phyloP scores from a whole-genome alignment of 768 basidiomycete species.

The Termitomyces sp. region DNA sequence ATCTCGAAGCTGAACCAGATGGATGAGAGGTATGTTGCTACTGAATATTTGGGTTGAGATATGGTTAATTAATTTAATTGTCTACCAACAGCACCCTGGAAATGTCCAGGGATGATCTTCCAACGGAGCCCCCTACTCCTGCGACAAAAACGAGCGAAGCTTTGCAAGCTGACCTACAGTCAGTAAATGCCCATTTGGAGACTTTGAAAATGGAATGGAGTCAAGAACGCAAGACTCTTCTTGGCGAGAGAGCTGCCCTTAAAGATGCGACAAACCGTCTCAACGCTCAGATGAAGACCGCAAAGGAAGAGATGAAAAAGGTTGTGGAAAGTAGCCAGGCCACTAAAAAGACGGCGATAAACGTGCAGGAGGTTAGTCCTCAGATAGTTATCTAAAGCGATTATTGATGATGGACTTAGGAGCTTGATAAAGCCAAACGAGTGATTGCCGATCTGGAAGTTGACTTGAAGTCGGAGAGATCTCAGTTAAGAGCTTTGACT shows the following conservation, averaged over 20 bases:
- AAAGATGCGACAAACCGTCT: constrained; percentile 67
- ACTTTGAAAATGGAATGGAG: constrained; percentile 67
- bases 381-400: not conserved
- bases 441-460: constrained; percentile 65
- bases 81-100: constrained; percentile 44
- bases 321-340: constrained; percentile 47
- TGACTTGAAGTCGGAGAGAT: constrained; percentile 66
- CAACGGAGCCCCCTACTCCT: constrained; percentile 60
- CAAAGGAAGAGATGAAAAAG: constrained; percentile 52
- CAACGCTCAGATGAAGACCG: constrained; percentile 51
- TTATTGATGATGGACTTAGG: constrained; percentile 37
- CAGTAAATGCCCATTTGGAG: constrained; percentile 59
- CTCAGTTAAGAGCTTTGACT: constrained; percentile 54
- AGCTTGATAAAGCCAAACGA: constrained; percentile 61
- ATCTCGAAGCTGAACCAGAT: constrained; percentile 33
- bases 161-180: constrained; percentile 50
- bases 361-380: constrained; percentile 49
- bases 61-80: not conserved
- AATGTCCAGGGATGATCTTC: constrained; percentile 37
- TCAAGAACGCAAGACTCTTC: constrained; percentile 53
- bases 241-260: constrained; percentile 68
- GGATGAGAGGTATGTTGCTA: constrained; percentile 55
- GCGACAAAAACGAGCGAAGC: constrained; percentile 64
- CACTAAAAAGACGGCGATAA: constrained; percentile 40
- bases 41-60: not conserved